phyloP scores from a whole-genome alignment of 2,329 filamentous ascomycete species.

The Botryosphaeria dothidea region DNA sequence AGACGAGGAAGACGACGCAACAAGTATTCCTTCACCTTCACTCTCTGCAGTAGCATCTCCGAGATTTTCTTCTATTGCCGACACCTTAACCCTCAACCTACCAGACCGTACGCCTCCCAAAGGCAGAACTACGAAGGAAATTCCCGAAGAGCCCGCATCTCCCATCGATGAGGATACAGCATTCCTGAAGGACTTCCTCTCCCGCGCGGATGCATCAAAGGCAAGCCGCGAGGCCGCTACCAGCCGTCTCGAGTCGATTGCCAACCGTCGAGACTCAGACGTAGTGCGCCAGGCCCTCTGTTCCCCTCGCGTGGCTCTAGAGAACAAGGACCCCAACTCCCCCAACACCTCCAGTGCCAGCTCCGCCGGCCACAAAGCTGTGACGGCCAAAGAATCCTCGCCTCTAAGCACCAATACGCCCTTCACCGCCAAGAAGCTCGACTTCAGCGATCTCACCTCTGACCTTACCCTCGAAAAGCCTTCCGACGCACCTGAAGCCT shows the following conservation, averaged over 20 bases:
- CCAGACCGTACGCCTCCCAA: constrained; percentile 1
- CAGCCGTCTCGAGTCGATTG: constrained; percentile 43
- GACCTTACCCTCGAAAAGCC: not conserved
- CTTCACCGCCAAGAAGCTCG: not conserved
- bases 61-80: constrained; percentile 14
- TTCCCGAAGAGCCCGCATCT: constrained; percentile 6
- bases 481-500: constrained; percentile 20
- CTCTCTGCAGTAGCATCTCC: constrained; percentile 14
- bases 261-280: constrained; percentile 50
- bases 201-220: constrained; percentile 50
- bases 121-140: not conserved
- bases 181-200: constrained; percentile 51
- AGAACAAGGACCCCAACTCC: constrained; percentile 51
- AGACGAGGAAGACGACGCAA: not conserved
- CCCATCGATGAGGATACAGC: constrained; percentile 50
- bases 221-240: constrained; percentile 35
- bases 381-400: not conserved
- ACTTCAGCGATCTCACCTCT: not conserved
- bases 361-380: not conserved
- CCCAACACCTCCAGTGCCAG: constrained; percentile 24
- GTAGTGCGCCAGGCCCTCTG: constrained; percentile 48
- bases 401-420: not conserved
- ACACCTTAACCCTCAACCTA: constrained; percentile 19
- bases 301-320: constrained; percentile 46
- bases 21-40: constrained; percentile 14